Evolutionary conservation across 108 stramenopile species (phyloP).

Genomic region (Aurantiochytrium sp.): DNA sequence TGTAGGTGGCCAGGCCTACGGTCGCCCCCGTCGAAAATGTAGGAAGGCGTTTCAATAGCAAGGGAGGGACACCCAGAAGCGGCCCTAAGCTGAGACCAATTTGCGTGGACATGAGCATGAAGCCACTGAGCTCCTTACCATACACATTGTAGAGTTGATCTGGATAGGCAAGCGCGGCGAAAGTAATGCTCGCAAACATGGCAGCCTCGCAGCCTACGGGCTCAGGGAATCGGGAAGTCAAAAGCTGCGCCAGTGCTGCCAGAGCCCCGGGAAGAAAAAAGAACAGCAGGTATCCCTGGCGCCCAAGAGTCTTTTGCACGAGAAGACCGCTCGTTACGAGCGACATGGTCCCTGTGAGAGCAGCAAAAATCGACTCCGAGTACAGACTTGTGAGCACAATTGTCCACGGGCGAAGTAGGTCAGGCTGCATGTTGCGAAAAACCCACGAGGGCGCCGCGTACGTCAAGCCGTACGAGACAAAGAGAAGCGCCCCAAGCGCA

Average conservation of each 20-base stretch:
- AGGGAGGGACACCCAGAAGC: background rate
- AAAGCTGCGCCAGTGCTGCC: background rate
- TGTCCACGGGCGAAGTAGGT: background rate
- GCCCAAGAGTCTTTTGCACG: background rate
- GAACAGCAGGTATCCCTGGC: background rate
- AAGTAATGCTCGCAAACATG: background rate
- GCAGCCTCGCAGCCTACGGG: background rate
- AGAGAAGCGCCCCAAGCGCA: background rate
- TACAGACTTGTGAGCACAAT: background rate
- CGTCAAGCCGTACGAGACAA: background rate
- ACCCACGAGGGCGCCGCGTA: background rate
- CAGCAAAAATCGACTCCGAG: background rate
- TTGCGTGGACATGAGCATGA: background rate
- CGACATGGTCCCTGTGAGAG: background rate
- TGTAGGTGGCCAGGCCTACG: background rate
- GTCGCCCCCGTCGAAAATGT: background rate
- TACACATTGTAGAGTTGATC: background rate
- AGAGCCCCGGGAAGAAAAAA: background rate
- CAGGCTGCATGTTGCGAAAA: background rate
- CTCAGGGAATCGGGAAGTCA: background rate
- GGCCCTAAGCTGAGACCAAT: background rate
- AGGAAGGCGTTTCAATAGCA: background rate
- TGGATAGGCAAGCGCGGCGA: background rate
- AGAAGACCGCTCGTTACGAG: background rate
- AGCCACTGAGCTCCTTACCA: background rate